phyloP scores from a whole-genome alignment of 2,329 filamentous ascomycete species.

The Aureobasidium lini region DNA sequence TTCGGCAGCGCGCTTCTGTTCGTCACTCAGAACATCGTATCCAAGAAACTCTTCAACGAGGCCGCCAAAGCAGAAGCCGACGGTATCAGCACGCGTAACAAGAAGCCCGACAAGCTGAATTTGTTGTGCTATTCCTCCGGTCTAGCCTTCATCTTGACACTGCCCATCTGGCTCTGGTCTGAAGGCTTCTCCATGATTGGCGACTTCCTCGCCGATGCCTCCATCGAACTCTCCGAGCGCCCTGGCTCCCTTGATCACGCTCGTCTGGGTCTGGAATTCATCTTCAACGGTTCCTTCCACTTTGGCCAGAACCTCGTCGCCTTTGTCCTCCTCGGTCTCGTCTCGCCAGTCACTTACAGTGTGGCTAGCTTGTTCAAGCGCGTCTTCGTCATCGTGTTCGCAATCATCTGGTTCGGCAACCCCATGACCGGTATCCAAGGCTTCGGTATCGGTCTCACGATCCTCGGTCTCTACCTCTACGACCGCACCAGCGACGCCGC shows the following conservation, averaged over 20 bases:
- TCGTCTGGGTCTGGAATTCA: constrained; percentile 65
- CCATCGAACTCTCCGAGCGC: constrained; percentile 66
- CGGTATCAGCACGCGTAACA: constrained; percentile 51
- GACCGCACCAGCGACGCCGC: constrained; percentile 84
- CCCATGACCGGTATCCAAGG: constrained; percentile 77
- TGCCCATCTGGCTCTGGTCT: constrained; percentile 87
- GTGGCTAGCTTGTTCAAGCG: constrained; percentile 94
- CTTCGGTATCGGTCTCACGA: constrained; percentile 79
- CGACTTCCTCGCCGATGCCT: constrained; percentile 76
- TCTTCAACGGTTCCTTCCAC: constrained; percentile 96
- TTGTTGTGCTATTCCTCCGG: constrained; percentile 95
- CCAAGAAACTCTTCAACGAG: constrained; percentile 95
- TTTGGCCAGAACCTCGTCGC: constrained; percentile 95
- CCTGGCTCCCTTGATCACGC: constrained; percentile 63
- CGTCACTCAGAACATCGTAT: constrained; percentile 97
- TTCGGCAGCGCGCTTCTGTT: constrained; percentile 89
- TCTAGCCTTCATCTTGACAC: constrained; percentile 78
- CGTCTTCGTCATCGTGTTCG: constrained; percentile 91
- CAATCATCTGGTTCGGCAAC: constrained; percentile 93
- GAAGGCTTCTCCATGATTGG: constrained; percentile 72
- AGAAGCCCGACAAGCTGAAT: constrained; percentile 94
- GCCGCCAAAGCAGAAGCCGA: constrained; percentile 78
- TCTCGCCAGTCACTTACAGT: constrained; percentile 94
- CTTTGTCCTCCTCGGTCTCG: constrained; percentile 83
- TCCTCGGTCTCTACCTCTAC: constrained; percentile 88